Evolutionary conservation across 2,329 filamentous ascomycete genomes (phyloP).

Genomic region (Penicillium digitatum): DNA sequence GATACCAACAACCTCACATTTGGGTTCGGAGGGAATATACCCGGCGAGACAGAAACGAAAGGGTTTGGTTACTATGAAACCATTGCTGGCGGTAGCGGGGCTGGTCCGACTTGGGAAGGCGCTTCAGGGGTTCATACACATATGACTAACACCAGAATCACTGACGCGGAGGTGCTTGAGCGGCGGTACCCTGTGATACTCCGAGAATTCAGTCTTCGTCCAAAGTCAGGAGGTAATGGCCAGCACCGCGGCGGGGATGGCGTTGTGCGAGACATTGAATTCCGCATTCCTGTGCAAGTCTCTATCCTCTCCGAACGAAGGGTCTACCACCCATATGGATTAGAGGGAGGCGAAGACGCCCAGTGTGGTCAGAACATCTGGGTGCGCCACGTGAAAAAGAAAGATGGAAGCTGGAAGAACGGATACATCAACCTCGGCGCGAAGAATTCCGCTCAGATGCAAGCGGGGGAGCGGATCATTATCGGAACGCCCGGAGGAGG

Average conservation of each 20-base stretch:
- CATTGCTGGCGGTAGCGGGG: constrained; percentile 72
- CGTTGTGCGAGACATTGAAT: constrained; percentile 74
- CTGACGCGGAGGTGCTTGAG: constrained; percentile 75
- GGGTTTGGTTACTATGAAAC: constrained; percentile 78
- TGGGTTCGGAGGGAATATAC: constrained; percentile 22
- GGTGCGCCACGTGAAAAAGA: constrained; percentile 47
- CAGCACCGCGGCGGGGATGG: constrained; percentile 70
- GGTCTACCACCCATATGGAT: constrained; percentile 71
- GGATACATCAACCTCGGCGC: constrained; percentile 28
- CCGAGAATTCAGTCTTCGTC: constrained; percentile 63
- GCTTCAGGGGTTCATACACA: constrained; percentile 74
- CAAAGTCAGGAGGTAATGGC: constrained; percentile 61
- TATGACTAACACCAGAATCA: constrained; percentile 84
- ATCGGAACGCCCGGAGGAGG: constrained; percentile 40
- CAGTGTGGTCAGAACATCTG: constrained; percentile 77
- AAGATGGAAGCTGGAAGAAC: constrained; percentile 19
- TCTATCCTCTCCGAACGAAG: constrained; percentile 70
- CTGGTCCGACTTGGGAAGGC: constrained; percentile 68
- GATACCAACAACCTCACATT: constrained; percentile 64
- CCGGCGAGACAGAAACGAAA: constrained; percentile 14
- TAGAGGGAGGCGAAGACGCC: constrained; percentile 74
- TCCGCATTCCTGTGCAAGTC: constrained; percentile 71
- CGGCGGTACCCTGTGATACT: constrained; percentile 71
- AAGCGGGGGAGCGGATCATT: constrained; percentile 38
- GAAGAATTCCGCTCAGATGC: constrained; percentile 34